Evolutionary conservation across 129 eudicot species (phyloP).

Genomic region (Tanacetum coccineum): DNA sequence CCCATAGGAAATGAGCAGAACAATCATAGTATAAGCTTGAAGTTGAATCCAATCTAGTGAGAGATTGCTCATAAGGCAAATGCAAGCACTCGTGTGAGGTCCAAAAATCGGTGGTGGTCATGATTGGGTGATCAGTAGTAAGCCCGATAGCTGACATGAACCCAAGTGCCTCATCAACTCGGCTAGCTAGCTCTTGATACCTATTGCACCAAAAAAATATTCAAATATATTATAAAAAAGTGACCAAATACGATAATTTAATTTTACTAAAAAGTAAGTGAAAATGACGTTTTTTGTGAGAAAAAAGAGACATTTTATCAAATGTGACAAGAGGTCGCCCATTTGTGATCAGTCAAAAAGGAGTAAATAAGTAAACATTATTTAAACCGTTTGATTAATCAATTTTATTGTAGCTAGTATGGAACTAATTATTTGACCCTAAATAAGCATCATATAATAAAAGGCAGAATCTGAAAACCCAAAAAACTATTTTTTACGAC

Average conservation of each 20-base stretch:
- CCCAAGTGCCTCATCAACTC: conserved; percentile 96
- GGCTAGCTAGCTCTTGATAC: conserved; percentile 85
- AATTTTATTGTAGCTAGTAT: no score
- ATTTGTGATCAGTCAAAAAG: no score
- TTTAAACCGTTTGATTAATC: no score
- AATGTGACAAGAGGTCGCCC: no score
- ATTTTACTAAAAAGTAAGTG: no score
- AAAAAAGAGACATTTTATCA: no score
- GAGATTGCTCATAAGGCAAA: conserved; percentile 89
- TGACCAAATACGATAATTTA: no score
- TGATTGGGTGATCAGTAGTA: conserved; percentile 78
- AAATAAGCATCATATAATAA: no score
- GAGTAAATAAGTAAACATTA: no score
- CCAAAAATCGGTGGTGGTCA: conserved; percentile 92
- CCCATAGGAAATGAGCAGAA: conserved; percentile 95
- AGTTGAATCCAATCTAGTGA: conserved; percentile 83
- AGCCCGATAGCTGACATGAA: conserved; percentile 96
- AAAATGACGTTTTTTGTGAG: no score
- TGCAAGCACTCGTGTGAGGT: conserved; percentile 91
- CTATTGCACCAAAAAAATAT: conserved; percentile 32
- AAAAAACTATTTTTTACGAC: background rate
- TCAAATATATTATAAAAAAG: background rate
- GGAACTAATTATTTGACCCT: no score
- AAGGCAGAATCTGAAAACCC: background rate
- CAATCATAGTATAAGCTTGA: conserved; percentile 83